Evolutionary conservation across 1,284 basidiomycete species (phyloP).

Genomic region (Pseudozyma pruni): DNA sequence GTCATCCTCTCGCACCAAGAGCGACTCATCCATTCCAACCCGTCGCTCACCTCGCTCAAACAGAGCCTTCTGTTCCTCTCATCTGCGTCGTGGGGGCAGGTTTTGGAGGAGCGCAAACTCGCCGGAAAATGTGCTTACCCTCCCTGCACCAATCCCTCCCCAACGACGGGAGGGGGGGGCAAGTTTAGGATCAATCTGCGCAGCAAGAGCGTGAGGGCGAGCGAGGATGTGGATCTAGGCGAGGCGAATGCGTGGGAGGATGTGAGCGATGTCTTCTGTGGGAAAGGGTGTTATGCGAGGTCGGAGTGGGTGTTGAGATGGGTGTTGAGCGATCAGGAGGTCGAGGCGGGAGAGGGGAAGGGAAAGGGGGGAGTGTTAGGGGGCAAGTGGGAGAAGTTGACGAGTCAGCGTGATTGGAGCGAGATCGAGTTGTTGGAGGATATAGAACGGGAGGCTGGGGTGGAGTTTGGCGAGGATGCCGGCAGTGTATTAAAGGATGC

Average conservation of each 20-base stretch:
- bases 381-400: constrained; percentile 85
- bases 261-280: constrained; percentile 26
- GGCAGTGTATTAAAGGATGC: background rate
- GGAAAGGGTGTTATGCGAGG: constrained; percentile 29
- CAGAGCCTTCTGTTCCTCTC: constrained; percentile 21
- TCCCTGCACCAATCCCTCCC: constrained; percentile 13
- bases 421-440: constrained; percentile 46
- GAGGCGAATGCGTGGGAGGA: constrained; percentile 33
- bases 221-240: constrained; percentile 21
- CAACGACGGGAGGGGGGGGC: background rate
- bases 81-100: constrained; percentile 29
- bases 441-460: constrained; percentile 22
- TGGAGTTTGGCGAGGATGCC: constrained; percentile 1
- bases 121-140: constrained; percentile 34
- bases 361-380: constrained; percentile 79
- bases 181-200: constrained; percentile 26
- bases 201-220: constrained; percentile 16
- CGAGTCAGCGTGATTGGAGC: constrained; percentile 79
- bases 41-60: constrained; percentile 14
- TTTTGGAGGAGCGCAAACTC: constrained; percentile 37
- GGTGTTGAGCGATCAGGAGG: constrained; percentile 32
- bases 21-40: constrained; percentile 15
- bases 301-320: constrained; percentile 43
- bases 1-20: constrained; percentile 36
- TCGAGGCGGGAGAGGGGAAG: constrained; percentile 73